Base-by-base conservation (phyloP, 2,329 filamentous ascomycete genomes). In the Pyrenophora graminea region DNA sequence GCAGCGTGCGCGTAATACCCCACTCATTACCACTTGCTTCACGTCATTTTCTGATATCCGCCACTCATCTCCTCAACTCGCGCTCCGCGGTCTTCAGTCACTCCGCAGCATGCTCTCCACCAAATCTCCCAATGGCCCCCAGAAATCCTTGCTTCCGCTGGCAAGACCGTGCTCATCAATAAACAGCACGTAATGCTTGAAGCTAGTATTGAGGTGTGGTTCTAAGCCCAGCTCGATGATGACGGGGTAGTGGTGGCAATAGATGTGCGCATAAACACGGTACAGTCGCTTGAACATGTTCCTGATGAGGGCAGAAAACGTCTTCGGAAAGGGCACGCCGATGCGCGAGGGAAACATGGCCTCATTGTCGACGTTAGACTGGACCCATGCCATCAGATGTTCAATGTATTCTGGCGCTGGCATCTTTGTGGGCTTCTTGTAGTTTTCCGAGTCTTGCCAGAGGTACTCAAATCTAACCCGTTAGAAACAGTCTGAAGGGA, bases 221-320 rank as follows among this genome's bases (percentile, higher is more conserved):
- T 99, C 94, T 51, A 99, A 83, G 18, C 94, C 94, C 33, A 99
- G 84, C 72, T 97, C 91, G 52, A 95, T 89, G 63, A 99, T 88
- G 61, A 99, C 92, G 31, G 92, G 92, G 77, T 99, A 99, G 75
- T 99, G 94, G 50, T 92, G 90, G 83, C 96, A 97, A 80, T 99
- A 99, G 55, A 99, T 85, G 75, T 99, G 94, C 40, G 94, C 88
- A 70, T 99, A 99, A 63, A 97, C 93, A 53, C 94, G 89, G 81
- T 97, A 99, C 79, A 99, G 88, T 70, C 94, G 89, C 83, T 99
- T 99, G 85, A 99, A 97, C 88, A 99, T 97, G 77, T 97, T 94
- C 66, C 92, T 89, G 79, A 97, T 93, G 67, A 97, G 94, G 60
- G 88, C 88, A 64, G 93, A 82, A 74, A 97, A 97, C 61, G 90